These are phyloP conservation scores for Dicorynia guianensis DNA, from an alignment of 306 rosid genomes.

Conservation along the genomic window DNA sequence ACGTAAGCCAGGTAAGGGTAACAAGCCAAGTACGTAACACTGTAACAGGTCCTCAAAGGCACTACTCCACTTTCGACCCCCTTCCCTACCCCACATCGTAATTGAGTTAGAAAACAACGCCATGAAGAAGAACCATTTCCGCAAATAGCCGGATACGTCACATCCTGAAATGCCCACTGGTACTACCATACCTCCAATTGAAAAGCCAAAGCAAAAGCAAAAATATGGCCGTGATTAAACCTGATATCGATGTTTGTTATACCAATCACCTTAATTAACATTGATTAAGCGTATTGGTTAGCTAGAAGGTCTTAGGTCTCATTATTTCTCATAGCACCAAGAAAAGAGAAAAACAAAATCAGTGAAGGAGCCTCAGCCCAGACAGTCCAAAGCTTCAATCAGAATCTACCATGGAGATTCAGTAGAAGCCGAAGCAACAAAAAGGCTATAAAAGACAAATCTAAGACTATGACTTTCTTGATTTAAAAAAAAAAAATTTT, in stretches of 20 bases:
- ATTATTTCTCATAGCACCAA: background rate
- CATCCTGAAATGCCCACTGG: slow-evolving; percentile 35
- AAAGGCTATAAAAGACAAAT: background rate
- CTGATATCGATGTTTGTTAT: slow-evolving; percentile 17
- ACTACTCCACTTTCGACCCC: slow-evolving; percentile 47
- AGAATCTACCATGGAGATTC: slow-evolving; percentile 50
- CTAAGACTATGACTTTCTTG: background rate
- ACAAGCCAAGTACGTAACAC: slow-evolving; percentile 48
- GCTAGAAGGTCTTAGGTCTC: background rate
- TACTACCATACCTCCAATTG: slow-evolving; percentile 38
- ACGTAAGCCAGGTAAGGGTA: background rate
- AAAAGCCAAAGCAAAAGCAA: slow-evolving; percentile 26
- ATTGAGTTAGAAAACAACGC: slow-evolving; percentile 50
- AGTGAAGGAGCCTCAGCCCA: slow-evolving; percentile 21
- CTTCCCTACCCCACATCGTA: slow-evolving; percentile 25
- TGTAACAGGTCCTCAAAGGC: slow-evolving; percentile 51
- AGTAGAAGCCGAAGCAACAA: slow-evolving; percentile 1
- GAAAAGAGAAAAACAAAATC: background rate
- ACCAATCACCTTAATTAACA: slow-evolving; percentile 9
- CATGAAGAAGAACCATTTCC: slow-evolving; percentile 43
- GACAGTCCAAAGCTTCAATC: slow-evolving; percentile 9
- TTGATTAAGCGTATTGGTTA: background rate
- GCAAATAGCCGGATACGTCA: slow-evolving; percentile 34
- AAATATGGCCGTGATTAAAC: slow-evolving; percentile 24
- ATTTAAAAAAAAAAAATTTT: too few relatives aligned